These are phyloP conservation scores for Pseudogymnoascus sp. DNA, from an alignment of 2,329 filamentous ascomycete genomes.

Conservation along the genomic window DNA sequence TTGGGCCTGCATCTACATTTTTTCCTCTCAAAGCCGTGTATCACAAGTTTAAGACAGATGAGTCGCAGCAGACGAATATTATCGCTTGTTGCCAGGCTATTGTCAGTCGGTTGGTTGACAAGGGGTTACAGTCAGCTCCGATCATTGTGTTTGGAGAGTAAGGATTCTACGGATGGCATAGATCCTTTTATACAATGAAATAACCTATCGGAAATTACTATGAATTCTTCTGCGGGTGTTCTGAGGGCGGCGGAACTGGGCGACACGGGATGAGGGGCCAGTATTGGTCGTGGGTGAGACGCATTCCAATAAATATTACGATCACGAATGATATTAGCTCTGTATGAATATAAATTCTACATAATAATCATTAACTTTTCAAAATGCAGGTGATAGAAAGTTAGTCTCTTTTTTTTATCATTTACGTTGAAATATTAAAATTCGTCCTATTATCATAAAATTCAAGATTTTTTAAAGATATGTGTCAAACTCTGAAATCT, in stretches of 20 bases:
- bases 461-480: not conserved
- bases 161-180: not conserved
- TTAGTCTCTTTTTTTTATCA: no score
- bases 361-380: no score
- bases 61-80: not conserved
- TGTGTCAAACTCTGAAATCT: not conserved
- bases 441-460: not conserved
- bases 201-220: not conserved
- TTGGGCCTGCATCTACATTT: slow-evolving; percentile 29
- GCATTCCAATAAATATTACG: no score
- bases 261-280: no score
- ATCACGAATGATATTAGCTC: no score
- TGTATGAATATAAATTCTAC: no score
- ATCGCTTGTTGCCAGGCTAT: not conserved
- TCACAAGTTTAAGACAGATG: not conserved
- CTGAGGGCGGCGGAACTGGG: no score
- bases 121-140: not conserved
- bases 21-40: not conserved
- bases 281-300: no score
- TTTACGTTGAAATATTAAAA: not conserved
- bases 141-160: not conserved
- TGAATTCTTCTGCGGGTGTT: no score
- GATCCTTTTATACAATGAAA: not conserved
- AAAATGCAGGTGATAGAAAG: no score
- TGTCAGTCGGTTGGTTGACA: not conserved